Evolutionary conservation across 768 basidiomycete species (phyloP).

Genomic region (Termitomyces sp.): DNA sequence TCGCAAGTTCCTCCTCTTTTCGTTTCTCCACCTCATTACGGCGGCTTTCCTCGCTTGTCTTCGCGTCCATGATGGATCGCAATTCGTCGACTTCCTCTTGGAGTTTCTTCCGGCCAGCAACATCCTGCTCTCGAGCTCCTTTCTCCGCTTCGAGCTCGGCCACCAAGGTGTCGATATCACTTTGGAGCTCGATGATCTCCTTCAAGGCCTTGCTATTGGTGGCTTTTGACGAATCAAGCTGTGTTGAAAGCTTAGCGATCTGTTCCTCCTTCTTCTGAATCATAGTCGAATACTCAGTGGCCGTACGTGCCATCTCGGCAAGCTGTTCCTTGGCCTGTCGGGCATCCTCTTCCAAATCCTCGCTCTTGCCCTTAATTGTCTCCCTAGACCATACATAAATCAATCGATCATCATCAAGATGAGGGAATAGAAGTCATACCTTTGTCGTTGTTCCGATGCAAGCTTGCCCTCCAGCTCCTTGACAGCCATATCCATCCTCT

Average conservation of each 20-base stretch:
- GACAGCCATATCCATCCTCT: constrained; percentile 62
- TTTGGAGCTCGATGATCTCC: constrained; percentile 66
- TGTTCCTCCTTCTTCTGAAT: constrained; percentile 78
- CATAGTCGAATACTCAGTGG: constrained; percentile 70
- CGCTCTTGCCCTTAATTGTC: constrained; percentile 52
- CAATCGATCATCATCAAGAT: background rate
- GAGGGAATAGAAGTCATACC: constrained; percentile 33
- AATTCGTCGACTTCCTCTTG: constrained; percentile 86
- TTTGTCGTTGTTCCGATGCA: constrained; percentile 55
- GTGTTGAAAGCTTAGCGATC: constrained; percentile 47
- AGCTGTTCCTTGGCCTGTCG: constrained; percentile 76
- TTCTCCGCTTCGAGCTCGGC: constrained; percentile 60
- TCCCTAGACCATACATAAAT: constrained; percentile 45
- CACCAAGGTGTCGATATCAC: constrained; percentile 61
- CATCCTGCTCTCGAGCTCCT: constrained; percentile 44
- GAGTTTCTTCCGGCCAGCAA: constrained; percentile 53
- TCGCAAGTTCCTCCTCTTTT: constrained; percentile 78
- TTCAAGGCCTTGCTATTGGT: constrained; percentile 54
- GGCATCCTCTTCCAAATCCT: constrained; percentile 62
- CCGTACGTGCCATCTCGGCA: constrained; percentile 70
- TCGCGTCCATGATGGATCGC: constrained; percentile 78
- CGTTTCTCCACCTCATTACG: constrained; percentile 82
- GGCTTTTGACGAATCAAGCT: constrained; percentile 49
- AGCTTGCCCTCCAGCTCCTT: constrained; percentile 74
- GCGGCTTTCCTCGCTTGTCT: constrained; percentile 81